Evolutionary conservation across 129 eudicot species (phyloP).

Genomic region (Smallanthus sonchifolius): DNA sequence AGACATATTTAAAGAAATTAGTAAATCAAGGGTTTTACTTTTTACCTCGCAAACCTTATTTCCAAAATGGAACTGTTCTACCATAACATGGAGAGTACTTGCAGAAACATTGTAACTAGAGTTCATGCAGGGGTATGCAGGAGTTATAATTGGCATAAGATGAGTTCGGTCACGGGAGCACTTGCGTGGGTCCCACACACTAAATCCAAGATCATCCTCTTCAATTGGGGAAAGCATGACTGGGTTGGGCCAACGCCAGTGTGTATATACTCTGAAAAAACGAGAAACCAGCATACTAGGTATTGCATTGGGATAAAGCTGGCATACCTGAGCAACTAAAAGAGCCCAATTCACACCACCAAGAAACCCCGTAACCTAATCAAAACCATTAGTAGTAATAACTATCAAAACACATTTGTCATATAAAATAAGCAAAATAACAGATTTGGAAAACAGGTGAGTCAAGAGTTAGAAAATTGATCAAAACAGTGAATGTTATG

Average conservation of each 20-base stretch:
- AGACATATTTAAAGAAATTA: neutral
- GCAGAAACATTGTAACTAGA: conserved; percentile 45
- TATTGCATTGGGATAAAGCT: conserved; percentile 45
- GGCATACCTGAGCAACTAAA: conserved; percentile 50
- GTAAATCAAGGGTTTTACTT: neutral
- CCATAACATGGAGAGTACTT: conserved; percentile 43
- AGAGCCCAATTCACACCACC: conserved; percentile 50
- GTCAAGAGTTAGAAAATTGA: neutral
- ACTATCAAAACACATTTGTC: conserved; percentile 3
- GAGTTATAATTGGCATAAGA: conserved; percentile 43
- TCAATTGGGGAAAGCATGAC: conserved; percentile 46
- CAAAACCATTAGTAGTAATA: neutral
- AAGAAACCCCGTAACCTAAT: conserved; percentile 39
- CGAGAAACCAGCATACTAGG: conserved; percentile 52
- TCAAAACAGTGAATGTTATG: neutral
- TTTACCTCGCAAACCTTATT: conserved; percentile 39
- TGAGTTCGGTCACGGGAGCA: conserved; percentile 24
- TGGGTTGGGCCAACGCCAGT: conserved; percentile 49
- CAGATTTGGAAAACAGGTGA: neutral
- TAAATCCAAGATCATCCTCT: conserved; percentile 35
- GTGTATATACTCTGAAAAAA: conserved; percentile 40
- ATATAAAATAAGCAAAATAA: neutral
- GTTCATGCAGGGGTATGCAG: conserved; percentile 45
- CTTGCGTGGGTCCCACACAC: conserved; percentile 40
- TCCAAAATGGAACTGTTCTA: conserved; percentile 35